These are phyloP conservation scores for Penicillium paradoxum DNA, from an alignment of 495 filamentous ascomycete species.

Conservation along the genomic window DNA sequence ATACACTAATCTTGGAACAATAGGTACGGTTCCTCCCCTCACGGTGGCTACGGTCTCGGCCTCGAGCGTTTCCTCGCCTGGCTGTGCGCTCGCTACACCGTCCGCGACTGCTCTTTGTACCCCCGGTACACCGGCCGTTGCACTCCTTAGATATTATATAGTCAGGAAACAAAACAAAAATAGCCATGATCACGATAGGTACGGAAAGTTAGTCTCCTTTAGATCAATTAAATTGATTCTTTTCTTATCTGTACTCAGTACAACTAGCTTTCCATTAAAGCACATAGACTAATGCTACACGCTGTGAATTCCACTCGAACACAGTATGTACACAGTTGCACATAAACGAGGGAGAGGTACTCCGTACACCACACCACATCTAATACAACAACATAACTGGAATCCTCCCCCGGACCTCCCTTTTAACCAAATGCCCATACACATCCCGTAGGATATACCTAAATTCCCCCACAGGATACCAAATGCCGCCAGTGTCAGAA, in stretches of 20 bases:
- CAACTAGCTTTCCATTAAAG: too few species aligned
- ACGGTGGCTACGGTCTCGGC: constrained; percentile 93
- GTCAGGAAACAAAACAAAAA: constrained; percentile 1
- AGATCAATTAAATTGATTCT: background rate
- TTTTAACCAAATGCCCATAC: too few species aligned
- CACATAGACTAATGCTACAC: too few species aligned
- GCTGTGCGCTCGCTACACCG: constrained; percentile 88
- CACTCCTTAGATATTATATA: constrained; percentile 58
- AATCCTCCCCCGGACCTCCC: too few species aligned
- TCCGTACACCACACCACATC: too few species aligned
- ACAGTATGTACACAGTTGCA: background rate
- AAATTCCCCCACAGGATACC: too few species aligned
- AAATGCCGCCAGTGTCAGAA: too few species aligned
- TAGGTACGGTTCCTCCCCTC: constrained; percentile 89
- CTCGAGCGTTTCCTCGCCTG: constrained; percentile 96
- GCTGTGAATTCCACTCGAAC: too few species aligned
- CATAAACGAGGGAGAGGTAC: too few species aligned
- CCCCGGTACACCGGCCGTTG: constrained; percentile 92
- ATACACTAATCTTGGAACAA: background rate
- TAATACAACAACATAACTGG: too few species aligned
- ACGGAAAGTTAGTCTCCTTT: constrained; percentile 1
- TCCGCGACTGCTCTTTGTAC: constrained; percentile 85
- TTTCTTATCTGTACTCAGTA: too few species aligned
- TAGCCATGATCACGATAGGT: constrained; percentile 8
- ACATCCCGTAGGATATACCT: too few species aligned